These are phyloP conservation scores for Candida sanyiensis DNA, from an alignment of 805 yeast genomes.

Conservation along the genomic window DNA sequence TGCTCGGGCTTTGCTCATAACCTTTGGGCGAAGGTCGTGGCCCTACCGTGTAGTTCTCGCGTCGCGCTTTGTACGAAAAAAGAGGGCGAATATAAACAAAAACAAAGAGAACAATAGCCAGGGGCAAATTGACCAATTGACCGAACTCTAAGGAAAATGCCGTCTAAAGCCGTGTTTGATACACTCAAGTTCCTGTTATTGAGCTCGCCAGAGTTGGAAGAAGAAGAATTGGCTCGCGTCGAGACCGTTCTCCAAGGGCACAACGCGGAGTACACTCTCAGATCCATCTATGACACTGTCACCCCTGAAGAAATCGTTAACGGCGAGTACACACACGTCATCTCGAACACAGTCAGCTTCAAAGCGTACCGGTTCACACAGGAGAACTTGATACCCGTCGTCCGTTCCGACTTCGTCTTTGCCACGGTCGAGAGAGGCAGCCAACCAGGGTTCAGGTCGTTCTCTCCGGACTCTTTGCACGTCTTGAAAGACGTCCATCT, in stretches of 20 bases:
- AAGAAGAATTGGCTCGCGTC: conserved; percentile 15
- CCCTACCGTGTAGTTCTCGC: no score
- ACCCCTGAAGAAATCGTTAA: conserved; percentile 19
- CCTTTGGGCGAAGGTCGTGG: no score
- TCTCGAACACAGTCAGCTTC: conserved; percentile 48
- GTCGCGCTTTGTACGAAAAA: no score
- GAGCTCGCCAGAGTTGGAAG: conserved; percentile 14
- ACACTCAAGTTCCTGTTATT: conserved; percentile 21
- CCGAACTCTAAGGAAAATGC: no score
- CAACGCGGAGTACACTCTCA: conserved; percentile 23
- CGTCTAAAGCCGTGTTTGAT: conserved; percentile 19
- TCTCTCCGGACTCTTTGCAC: conserved; percentile 65
- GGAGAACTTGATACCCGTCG: conserved; percentile 57
- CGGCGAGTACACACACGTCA: conserved; percentile 38
- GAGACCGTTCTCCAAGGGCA: conserved; percentile 20
- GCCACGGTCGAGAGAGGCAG: conserved; percentile 39
- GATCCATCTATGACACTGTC: conserved; percentile 18
- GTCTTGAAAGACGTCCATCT: conserved; percentile 58
- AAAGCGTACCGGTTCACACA: conserved; percentile 34
- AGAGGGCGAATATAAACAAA: no score
- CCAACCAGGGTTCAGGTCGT: conserved; percentile 48
- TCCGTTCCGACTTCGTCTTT: conserved; percentile 54
- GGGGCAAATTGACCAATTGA: no score
- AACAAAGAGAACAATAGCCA: no score
- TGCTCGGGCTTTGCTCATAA: no score